Evolutionary conservation across 495 filamentous ascomycete species (phyloP), one percentile per base, ranked within the genome.

Genomic region (Hypoxylon trugodes): DNA sequence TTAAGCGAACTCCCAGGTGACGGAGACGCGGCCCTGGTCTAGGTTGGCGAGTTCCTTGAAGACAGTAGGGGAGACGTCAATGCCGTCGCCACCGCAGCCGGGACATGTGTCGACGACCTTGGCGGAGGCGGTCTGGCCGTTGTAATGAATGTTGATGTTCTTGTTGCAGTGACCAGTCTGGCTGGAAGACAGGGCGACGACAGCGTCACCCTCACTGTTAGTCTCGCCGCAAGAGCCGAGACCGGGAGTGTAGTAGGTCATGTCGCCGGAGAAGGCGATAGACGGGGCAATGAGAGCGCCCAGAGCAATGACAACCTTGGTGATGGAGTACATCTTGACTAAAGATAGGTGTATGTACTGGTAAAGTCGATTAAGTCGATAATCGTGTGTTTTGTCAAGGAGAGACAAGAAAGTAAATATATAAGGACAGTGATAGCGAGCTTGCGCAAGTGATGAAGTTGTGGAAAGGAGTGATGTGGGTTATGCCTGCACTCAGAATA

Each of bases 41-140:
- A 72, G 65, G 24, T 58, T 26, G 8, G 66, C 73, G 12, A 86
- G 67, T 18, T 76, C 59, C 7, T 59, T 1, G 65, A 84, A 86
- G 24, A 78, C 74, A 36, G 67, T 59, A 33, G 79, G 70, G 22
- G 81, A 79, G 19, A 79, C 78, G 58, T 84, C 82, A 28, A 86
- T 77, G 47, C 71, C 55, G 48, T 62, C 61, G 3, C 15, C 55
- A 8, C 40, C 56, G 66, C 90, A 93, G 62, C 89, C 88, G 72
- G 84, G 82, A 79, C 90, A 94, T 74, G 89, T 89, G 81, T 94
- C 90, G 16, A 85, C 84, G 25, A 92, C 82, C 15, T 58, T 82
- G 28, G 84, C 89, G 4, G 59, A 78, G 43, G 64, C 65, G 9
- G 82, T 81, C 72, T 84, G 84, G 70, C 86, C 88, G 19, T 77